Evolutionary conservation across 257 asterid genomes (phyloP).

Genomic region (Agastache rugosa): DNA sequence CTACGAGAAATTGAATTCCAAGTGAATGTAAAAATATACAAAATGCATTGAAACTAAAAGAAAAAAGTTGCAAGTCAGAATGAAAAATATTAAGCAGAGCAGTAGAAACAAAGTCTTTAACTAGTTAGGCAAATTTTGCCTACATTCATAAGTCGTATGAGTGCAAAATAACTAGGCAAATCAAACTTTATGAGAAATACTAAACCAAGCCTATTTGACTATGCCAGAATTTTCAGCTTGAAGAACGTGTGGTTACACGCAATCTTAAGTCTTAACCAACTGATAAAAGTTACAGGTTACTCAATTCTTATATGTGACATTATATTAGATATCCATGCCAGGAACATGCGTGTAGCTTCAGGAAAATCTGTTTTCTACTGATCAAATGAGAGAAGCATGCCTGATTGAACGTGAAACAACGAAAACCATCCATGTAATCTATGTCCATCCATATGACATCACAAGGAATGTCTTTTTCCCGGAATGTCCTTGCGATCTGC

Average conservation of each 20-base stretch:
- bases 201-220: background rate
- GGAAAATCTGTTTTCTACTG: background rate
- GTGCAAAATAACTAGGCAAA: background rate
- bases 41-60: conserved; percentile 3
- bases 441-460: conserved; percentile 98
- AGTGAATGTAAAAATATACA: background rate
- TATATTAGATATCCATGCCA: conserved; percentile 17
- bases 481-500: conserved; percentile 81
- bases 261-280: background rate
- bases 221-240: background rate
- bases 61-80: conserved; percentile 17
- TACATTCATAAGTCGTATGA: conserved; percentile 10
- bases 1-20: background rate
- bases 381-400: conserved; percentile 38
- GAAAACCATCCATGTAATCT: conserved; percentile 93
- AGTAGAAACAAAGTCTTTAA: conserved; percentile 64
- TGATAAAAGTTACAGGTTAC: background rate
- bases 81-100: background rate
- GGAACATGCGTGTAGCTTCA: conserved; percentile 2
- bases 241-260: background rate
- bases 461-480: conserved; percentile 87
- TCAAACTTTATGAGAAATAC: background rate
- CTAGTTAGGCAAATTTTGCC: no score
- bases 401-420: conserved; percentile 87
- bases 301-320: background rate